phyloP scores from a whole-genome alignment of 805 yeast species.

The Metschnikowia lachancei region DNA sequence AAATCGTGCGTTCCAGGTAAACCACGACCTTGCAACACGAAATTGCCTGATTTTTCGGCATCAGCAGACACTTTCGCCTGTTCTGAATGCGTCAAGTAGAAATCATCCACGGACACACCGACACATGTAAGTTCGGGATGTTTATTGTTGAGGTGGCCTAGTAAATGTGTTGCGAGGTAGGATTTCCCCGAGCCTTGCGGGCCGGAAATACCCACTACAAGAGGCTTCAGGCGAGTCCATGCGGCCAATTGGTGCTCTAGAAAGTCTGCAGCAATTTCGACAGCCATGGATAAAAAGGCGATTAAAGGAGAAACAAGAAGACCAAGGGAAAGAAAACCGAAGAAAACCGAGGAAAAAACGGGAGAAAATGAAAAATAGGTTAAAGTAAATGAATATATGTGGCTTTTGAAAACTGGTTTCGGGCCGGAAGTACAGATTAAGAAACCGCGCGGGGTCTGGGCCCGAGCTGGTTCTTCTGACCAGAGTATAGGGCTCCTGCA shows the following conservation, averaged over 20 bases:
- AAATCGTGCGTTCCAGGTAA: constrained; percentile 93
- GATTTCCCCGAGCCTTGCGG: constrained; percentile 84
- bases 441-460: no score
- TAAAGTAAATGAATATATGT: background rate
- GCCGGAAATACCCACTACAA: constrained; percentile 59
- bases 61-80: constrained; percentile 47
- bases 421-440: no score
- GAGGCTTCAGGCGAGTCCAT: constrained; percentile 28
- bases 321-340: no score
- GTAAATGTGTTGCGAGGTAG: constrained; percentile 46
- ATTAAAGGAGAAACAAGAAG: background rate
- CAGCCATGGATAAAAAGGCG: no score
- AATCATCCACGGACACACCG: constrained; percentile 78
- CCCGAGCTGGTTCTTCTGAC: no score
- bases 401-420: no score
- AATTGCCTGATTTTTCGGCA: constrained; percentile 36
- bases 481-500: no score
- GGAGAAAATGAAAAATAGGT: no score
- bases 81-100: constrained; percentile 65
- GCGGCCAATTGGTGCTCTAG: constrained; percentile 9
- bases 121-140: constrained; percentile 41
- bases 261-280: constrained; percentile 10
- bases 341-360: no score
- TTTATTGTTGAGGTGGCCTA: constrained; percentile 27
- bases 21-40: constrained; percentile 74